Evolutionary conservation across 768 basidiomycete species (phyloP).

Genomic region (Rickenella mellea): DNA sequence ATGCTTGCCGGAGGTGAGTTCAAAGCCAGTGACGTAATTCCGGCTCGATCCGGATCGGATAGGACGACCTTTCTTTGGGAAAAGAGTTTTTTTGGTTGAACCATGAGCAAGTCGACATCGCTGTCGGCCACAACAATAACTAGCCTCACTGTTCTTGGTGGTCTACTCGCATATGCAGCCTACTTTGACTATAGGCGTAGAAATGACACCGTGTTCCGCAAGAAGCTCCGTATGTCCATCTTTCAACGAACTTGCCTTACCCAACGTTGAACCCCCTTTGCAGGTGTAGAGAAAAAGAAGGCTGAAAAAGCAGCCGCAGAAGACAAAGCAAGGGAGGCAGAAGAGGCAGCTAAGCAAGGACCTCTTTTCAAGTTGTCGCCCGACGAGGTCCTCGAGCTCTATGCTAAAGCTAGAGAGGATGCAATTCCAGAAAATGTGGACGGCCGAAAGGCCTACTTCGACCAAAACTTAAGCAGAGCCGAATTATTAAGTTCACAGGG

Average conservation of each 20-base stretch:
- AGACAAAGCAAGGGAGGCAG: constrained; percentile 27
- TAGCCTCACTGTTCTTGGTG: constrained; percentile 37
- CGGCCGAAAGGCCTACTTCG: constrained; percentile 84
- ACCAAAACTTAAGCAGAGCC: constrained; percentile 79
- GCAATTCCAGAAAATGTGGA: constrained; percentile 56
- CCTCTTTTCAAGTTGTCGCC: constrained; percentile 13
- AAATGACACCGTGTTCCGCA: constrained; percentile 81
- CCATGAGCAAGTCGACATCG: constrained; percentile 22
- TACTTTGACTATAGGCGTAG: constrained; percentile 96
- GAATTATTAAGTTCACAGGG: constrained; percentile 77
- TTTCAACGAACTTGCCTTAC: constrained; percentile 6
- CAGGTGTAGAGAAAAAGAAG: constrained; percentile 92
- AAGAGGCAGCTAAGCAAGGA: constrained; percentile 17
- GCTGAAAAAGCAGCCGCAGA: constrained; percentile 57
- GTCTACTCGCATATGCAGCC: constrained; percentile 67
- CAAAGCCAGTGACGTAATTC: too few species aligned
- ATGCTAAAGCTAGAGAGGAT: constrained; percentile 57
- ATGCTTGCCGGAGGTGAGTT: too few species aligned
- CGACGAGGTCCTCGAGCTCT: constrained; percentile 57
- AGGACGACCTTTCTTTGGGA: too few species aligned
- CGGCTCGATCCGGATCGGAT: too few species aligned
- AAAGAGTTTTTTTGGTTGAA: too few species aligned
- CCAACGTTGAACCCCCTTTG: neutral
- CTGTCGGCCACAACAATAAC: constrained; percentile 27
- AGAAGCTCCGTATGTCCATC: constrained; percentile 62